Evolutionary conservation across 169 alveolate genomes (phyloP).

Genomic region (Plasmodium reichenowi): DNA sequence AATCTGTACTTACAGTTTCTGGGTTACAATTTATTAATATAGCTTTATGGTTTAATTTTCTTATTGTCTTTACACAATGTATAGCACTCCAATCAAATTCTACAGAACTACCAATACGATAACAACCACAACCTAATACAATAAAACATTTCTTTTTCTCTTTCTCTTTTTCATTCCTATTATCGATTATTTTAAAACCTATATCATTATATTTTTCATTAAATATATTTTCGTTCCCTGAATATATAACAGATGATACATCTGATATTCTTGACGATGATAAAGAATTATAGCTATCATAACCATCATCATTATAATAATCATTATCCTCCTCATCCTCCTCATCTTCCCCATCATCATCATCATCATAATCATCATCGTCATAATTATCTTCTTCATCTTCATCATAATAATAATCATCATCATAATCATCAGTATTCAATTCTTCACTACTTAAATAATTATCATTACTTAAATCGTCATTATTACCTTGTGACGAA

Average conservation of each 20-base stretch:
- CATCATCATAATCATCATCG: constrained; percentile 5
- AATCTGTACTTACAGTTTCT: constrained; percentile 93
- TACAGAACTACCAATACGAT: constrained; percentile 90
- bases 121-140: constrained; percentile 91
- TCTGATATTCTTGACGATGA: constrained; percentile 29
- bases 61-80: constrained; percentile 87
- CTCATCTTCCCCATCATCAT: background rate
- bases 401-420: constrained; percentile 8
- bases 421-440: constrained; percentile 3
- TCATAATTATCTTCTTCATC: no score
- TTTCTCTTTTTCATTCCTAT: constrained; percentile 47
- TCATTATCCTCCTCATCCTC: background rate
- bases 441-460: background rate
- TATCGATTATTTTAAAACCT: constrained; percentile 67
- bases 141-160: constrained; percentile 67
- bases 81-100: constrained; percentile 94
- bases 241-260: constrained; percentile 10
- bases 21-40: constrained; percentile 92
- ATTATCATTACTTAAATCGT: background rate
- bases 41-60: constrained; percentile 80
- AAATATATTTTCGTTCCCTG: constrained; percentile 44
- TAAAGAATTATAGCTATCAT: constrained; percentile 17
- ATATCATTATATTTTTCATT: constrained; percentile 64
- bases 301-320: constrained; percentile 7
- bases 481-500: constrained; percentile 18